These are phyloP conservation scores for Quercus engelmannii DNA, from an alignment of 306 rosid species.

Conservation along the genomic window DNA sequence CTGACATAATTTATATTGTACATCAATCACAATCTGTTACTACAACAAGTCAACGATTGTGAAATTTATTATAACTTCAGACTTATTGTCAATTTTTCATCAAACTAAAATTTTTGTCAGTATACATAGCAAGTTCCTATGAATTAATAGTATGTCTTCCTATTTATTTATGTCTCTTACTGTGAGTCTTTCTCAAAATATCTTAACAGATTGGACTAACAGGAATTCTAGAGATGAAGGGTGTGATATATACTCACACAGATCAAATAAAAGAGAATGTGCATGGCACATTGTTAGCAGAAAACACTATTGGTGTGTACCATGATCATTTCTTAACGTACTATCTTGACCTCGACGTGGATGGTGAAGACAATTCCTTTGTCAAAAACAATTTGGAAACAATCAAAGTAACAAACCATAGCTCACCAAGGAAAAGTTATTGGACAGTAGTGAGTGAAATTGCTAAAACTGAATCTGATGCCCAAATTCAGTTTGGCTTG, in stretches of 20 bases:
- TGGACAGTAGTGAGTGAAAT: constrained; percentile 31
- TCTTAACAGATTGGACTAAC: constrained; percentile 43
- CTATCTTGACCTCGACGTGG: constrained; percentile 63
- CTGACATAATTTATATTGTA: too few relatives aligned
- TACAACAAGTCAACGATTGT: too few relatives aligned
- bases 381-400: constrained; percentile 43
- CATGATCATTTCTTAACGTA: constrained; percentile 61
- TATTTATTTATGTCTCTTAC: too few relatives aligned
- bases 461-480: constrained; percentile 38
- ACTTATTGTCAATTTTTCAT: too few relatives aligned
- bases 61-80: too few relatives aligned
- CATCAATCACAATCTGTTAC: too few relatives aligned
- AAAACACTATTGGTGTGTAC: constrained; percentile 42
- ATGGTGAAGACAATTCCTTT: constrained; percentile 51
- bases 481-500: constrained; percentile 26
- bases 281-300: constrained; percentile 47
- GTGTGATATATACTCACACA: constrained; percentile 24
- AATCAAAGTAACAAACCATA: constrained; percentile 21
- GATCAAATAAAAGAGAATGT: constrained; percentile 37
- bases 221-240: constrained; percentile 41
- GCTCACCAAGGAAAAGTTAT: constrained; percentile 54
- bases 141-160: too few relatives aligned
- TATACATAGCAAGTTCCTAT: too few relatives aligned
- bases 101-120: too few relatives aligned
- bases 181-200: background rate